phyloP scores from a whole-genome alignment of 306 rosid species.

The Malus orientalis region DNA sequence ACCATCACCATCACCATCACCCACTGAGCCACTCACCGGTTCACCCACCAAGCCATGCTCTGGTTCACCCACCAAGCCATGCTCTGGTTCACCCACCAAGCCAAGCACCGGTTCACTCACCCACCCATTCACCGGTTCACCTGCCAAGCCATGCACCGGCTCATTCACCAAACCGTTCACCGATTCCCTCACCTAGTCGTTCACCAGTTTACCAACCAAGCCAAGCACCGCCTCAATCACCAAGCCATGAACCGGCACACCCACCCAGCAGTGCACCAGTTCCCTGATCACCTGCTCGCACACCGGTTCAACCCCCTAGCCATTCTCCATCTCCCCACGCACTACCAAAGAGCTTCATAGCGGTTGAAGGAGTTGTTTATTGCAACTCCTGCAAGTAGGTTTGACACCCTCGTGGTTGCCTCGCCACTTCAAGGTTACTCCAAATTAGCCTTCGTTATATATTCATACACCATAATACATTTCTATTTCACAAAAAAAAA shows the following conservation, averaged over 20 bases:
- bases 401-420: conserved; percentile 55
- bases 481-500: too few relatives aligned
- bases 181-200: too few relatives aligned
- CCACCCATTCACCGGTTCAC: too few relatives aligned
- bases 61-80: too few relatives aligned
- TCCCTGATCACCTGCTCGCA: background rate
- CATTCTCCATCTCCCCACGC: background rate
- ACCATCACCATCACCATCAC: conserved; percentile 21
- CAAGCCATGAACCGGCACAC: background rate
- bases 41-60: background rate
- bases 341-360: conserved; percentile 39
- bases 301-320: background rate
- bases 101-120: too few relatives aligned
- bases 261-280: background rate
- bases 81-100: too few relatives aligned
- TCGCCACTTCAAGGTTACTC: background rate
- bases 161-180: background rate
- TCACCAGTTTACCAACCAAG: background rate
- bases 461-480: background rate
- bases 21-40: conserved; percentile 5
- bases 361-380: conserved; percentile 73
- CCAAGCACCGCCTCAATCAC: conserved; percentile 23
- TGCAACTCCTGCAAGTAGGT: conserved; percentile 66
- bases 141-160: conserved; percentile 7
- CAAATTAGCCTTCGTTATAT: background rate